A percentile compares a stretch with the other conserved stretches of the same genome.
phyloP scores from a whole-genome alignment of 805 yeast genomes.

The Sugiyamaella chiloensis region DNA sequence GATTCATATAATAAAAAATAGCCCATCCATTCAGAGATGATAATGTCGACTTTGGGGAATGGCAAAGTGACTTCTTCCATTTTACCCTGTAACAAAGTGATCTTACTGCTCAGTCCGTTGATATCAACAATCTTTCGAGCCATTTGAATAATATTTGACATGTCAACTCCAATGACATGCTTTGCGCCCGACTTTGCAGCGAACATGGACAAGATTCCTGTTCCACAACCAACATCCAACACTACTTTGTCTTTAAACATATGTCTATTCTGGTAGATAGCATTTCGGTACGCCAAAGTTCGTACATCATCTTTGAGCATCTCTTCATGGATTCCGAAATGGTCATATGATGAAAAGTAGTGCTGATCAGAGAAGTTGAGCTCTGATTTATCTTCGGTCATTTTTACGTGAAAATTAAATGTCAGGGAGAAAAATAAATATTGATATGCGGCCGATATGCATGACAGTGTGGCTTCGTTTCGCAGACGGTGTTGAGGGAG shows the following conservation, averaged over 20 bases:
- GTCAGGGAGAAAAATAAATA: no score
- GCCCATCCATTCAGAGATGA: slow-evolving; percentile 99
- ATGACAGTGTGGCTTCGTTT: no score
- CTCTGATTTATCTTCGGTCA: slow-evolving; percentile 1
- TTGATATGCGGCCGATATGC: no score
- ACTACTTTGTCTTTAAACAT: slow-evolving; percentile 91
- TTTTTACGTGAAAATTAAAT: no score
- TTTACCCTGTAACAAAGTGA: slow-evolving; percentile 87
- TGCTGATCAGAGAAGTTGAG: slow-evolving; percentile 67
- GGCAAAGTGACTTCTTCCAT: slow-evolving; percentile 89
- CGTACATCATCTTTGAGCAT: slow-evolving; percentile 96
- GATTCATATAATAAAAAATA: slow-evolving; percentile 93
- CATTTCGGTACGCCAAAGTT: slow-evolving; percentile 86
- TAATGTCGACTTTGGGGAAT: slow-evolving; percentile 85
- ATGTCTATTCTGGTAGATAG: slow-evolving; percentile 85
- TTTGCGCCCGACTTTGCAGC: slow-evolving; percentile 99
- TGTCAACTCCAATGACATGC: slow-evolving; percentile 95
- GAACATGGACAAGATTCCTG: slow-evolving; percentile 96
- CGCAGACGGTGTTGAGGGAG: no score
- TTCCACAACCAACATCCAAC: slow-evolving; percentile 98
- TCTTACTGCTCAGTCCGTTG: slow-evolving; percentile 82
- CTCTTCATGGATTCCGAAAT: slow-evolving; percentile 97
- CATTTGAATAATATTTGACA: slow-evolving; percentile 94
- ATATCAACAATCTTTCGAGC: slow-evolving; percentile 83
- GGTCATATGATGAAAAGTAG: slow-evolving; percentile 93